Evolutionary conservation across 176 grass and related monocot genomes (phyloP).

Genomic region (Olyra latifolia): DNA sequence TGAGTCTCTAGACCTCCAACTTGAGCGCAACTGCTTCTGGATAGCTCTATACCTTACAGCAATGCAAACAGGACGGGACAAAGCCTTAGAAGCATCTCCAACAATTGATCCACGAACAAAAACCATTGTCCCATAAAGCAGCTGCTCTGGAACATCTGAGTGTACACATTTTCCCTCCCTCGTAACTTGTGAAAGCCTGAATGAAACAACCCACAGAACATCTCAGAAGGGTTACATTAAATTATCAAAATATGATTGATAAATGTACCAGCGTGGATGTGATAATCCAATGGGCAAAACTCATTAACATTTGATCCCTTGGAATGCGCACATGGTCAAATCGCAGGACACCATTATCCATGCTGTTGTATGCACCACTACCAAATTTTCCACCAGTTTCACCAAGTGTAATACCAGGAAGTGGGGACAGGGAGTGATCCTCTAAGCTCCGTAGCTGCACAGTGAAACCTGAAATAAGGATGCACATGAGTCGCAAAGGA

Average conservation of each 20-base stretch:
- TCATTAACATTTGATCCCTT: constrained; percentile 98
- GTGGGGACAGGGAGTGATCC: constrained; percentile 81
- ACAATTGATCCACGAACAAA: constrained; percentile 91
- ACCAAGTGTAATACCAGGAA: constrained; percentile 87
- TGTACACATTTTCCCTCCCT: constrained; percentile 91
- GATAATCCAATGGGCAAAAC: constrained; percentile 31
- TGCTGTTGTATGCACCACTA: constrained; percentile 92
- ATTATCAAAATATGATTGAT: not conserved
- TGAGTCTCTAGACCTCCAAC: constrained; percentile 79
- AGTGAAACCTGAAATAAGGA: constrained; percentile 79
- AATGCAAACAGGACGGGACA: constrained; percentile 91
- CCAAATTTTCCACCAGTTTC: constrained; percentile 97
- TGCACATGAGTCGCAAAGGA: constrained; percentile 19
- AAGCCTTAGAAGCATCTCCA: constrained; percentile 83
- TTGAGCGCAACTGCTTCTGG: constrained; percentile 86
- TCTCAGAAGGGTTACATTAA: constrained; percentile 17
- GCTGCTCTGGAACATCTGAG: constrained; percentile 88
- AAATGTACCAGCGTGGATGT: not conserved
- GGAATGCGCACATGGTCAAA: constrained; percentile 97
- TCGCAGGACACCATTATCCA: constrained; percentile 94
- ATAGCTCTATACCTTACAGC: constrained; percentile 87
- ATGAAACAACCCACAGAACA: constrained; percentile 7
- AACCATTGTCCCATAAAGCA: constrained; percentile 97
- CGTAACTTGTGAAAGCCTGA: constrained; percentile 94
- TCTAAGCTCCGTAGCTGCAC: constrained; percentile 96